A percentile compares a stretch with the other conserved stretches of the same genome.
Conservation (phyloP, 2,329 filamentous ascomycete species). For the Aspergillus tamarii region DNA sequence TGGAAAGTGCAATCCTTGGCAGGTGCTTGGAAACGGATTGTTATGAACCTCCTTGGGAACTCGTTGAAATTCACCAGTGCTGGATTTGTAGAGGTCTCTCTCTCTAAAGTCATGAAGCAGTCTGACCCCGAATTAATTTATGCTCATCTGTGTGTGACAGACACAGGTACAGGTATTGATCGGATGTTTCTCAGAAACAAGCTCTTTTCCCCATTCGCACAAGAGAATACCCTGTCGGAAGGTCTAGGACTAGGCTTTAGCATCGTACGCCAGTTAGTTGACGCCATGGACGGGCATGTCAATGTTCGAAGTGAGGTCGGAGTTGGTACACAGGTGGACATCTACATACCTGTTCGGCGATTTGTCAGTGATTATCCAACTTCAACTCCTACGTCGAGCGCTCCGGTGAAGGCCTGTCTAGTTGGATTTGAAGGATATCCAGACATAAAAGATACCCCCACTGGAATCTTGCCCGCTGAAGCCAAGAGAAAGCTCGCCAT, state of each 20-base stretch:
- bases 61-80: constrained; percentile 41
- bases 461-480: constrained; percentile 27
- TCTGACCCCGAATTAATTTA: constrained; percentile 16
- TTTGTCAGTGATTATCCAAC: not conserved
- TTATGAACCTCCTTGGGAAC: constrained; percentile 44
- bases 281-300: constrained; percentile 60
- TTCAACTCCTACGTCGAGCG: constrained; percentile 24
- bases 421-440: constrained; percentile 31
- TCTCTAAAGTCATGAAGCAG: constrained; percentile 22
- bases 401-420: constrained; percentile 22
- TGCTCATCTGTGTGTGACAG: constrained; percentile 53
- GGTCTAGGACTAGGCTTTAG: constrained; percentile 68
- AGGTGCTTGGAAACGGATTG: constrained; percentile 37
- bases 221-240: constrained; percentile 61
- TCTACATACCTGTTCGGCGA: constrained; percentile 30
- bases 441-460: constrained; percentile 24
- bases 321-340: constrained; percentile 33
- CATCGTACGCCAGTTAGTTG: constrained; percentile 62
- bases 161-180: constrained; percentile 67
- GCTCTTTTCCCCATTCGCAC: constrained; percentile 64
- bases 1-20: constrained; percentile 35
- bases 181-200: constrained; percentile 61
- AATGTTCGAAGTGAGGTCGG: constrained; percentile 51
- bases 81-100: constrained; percentile 36
- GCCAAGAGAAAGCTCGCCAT: constrained; percentile 34